Base-by-base conservation (phyloP, 73 alveolate species). In the Paramecium pentaurelia region DNA sequence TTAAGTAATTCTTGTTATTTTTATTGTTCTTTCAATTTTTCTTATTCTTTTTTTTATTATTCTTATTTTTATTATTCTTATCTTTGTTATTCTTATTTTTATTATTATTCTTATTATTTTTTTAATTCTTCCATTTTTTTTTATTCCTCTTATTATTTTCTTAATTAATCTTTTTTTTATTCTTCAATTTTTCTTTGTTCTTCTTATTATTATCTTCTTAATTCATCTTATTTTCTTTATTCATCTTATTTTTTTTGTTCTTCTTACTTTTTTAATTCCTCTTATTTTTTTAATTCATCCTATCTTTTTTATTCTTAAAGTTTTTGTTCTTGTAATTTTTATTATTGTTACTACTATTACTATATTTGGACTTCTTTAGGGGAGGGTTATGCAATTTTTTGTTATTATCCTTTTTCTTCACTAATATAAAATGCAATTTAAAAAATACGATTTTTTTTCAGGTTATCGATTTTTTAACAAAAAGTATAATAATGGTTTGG, bases 401-500 rank as follows among this genome's bases (percentile, higher is more conserved):
- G 16, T 49, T 45, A n/a, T 30, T 20, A 54, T 4, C 32, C 37
- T 73, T 73, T 16, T 44, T 73, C 60, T 18, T 73, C 87, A 6
- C 60, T 40, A 73, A 32, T 28, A 54, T n/a, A 54, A 3, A 6
- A 12, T 64, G 12, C 9, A 32, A 64, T 64, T 64, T 64, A 32
- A 18, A 54, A 54, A 54, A 16, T 54, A 64, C 84, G 84, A 64
- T 64, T 64, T 64, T 64, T 60, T 64, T 64, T 64, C 84, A 9
- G 30, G 18, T 14, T 25, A 28, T 80, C 75, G 25, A 12, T 49
- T 80, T 40, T 73, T 60, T 12, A 89, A 36, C n/a, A 89, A 71
- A 47, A 58, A 89, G 47, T 45, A 60, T 8, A 89, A 58, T 71
- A 89, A 71, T 3, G 94, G 94, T 32, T 89, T 89, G 12, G 68